A percentile compares a stretch with the other conserved stretches of the same genome.
These are phyloP conservation scores for Amphirosellinia nigrospora DNA, from an alignment of 495 filamentous ascomycete species.

Conservation along the genomic window DNA sequence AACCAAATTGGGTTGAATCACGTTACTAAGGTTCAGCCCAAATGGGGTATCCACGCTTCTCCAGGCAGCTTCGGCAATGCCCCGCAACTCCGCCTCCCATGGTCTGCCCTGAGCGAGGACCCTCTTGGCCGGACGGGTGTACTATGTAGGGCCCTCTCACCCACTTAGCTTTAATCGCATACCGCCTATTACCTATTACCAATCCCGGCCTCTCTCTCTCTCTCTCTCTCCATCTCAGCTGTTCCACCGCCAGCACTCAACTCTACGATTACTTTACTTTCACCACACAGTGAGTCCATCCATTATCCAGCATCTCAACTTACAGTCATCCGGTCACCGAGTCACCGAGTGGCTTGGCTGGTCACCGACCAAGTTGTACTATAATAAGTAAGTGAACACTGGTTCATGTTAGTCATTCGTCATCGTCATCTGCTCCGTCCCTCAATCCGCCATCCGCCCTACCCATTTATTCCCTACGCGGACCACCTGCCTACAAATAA, in stretches of 20 bases:
- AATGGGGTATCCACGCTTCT: neutral
- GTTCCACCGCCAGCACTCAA: neutral
- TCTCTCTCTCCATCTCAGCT: neutral
- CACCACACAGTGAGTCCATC: neutral
- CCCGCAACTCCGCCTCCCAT: constrained; percentile 19
- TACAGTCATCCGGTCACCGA: neutral
- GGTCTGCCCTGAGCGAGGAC: neutral
- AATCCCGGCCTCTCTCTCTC: neutral
- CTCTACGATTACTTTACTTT: neutral
- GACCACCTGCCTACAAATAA: neutral
- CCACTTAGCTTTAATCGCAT: constrained; percentile 21
- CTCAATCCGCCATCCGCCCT: neutral
- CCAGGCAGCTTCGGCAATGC: constrained; percentile 5
- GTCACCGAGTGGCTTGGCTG: constrained; percentile 4
- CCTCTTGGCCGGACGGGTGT: neutral
- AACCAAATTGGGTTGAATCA: neutral
- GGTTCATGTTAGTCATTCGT: constrained; percentile 2
- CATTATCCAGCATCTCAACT: neutral
- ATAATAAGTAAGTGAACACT: neutral
- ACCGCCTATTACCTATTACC: constrained; percentile 23
- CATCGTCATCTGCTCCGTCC: constrained; percentile 18
- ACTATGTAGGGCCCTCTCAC: neutral
- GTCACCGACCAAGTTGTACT: constrained; percentile 9
- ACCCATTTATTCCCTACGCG: no score
- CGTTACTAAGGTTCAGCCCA: constrained; percentile 11